These are phyloP conservation scores for Coniochaeta sp. DNA, from an alignment of 2,329 filamentous ascomycete species.

Conservation along the genomic window DNA sequence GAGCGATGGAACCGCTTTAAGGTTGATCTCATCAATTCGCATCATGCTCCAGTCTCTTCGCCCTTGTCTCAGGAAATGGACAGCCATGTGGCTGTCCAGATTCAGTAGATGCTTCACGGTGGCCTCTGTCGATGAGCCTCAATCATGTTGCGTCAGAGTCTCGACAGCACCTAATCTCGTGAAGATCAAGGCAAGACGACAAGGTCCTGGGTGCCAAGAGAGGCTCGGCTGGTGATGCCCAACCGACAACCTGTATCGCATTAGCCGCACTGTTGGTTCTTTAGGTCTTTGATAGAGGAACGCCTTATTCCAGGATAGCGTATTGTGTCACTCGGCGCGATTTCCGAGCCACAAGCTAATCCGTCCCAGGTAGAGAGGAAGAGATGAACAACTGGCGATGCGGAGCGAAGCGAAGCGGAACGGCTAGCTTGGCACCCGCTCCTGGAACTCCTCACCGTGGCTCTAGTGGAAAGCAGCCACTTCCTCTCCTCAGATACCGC, in stretches of 20 bases:
- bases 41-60: neutral
- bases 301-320: neutral
- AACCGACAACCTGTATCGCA: neutral
- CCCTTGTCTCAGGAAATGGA: neutral
- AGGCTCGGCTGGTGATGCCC: neutral
- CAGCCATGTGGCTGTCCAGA: neutral
- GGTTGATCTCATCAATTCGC: neutral
- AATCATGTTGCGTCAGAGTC: neutral
- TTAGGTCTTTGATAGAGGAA: neutral
- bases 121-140: neutral
- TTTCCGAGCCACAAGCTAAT: neutral
- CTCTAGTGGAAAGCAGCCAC: neutral
- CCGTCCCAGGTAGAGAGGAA: neutral
- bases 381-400: neutral
- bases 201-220: neutral
- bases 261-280: neutral
- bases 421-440: neutral
- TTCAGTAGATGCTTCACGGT: neutral
- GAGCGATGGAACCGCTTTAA: neutral
- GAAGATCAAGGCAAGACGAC: neutral
- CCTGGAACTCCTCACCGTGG: neutral
- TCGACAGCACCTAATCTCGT: neutral
- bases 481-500: neutral
- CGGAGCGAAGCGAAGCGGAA: neutral
- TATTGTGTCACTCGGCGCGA: neutral